These are phyloP conservation scores for Tillandsia fasciculata DNA, from an alignment of 176 grass and related monocot genomes.

Conservation along the genomic window DNA sequence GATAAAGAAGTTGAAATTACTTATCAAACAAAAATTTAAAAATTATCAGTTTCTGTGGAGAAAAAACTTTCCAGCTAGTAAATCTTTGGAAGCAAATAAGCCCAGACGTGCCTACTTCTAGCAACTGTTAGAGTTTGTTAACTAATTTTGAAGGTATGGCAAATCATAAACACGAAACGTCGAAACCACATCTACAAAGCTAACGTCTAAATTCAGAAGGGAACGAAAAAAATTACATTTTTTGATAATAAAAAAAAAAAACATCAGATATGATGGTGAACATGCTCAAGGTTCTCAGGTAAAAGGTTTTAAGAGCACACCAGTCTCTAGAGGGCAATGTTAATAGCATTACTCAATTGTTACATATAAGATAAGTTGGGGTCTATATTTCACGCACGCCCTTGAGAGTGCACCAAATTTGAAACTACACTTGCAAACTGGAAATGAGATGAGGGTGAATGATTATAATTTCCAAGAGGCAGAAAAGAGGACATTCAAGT, in stretches of 20 bases:
- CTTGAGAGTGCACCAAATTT: background rate
- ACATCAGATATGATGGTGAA: background rate
- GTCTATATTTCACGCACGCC: background rate
- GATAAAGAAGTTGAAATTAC: too few species aligned
- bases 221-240: too few species aligned
- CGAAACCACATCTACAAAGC: too few species aligned
- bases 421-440: background rate
- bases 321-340: background rate
- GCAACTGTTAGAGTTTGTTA: too few species aligned
- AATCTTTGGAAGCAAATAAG: background rate
- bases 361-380: background rate
- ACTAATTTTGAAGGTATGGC: too few species aligned
- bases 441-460: background rate
- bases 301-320: background rate
- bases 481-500: constrained; percentile 2
- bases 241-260: background rate
- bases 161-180: too few species aligned
- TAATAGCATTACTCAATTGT: background rate
- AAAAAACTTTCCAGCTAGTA: background rate
- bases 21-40: too few species aligned
- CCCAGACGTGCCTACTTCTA: too few species aligned
- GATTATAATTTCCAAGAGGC: background rate
- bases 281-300: background rate
- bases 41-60: too few species aligned
- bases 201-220: too few species aligned